Evolutionary conservation across 1,284 basidiomycete genomes (phyloP).

Genomic region (Sanghuangporus sanghuang): DNA sequence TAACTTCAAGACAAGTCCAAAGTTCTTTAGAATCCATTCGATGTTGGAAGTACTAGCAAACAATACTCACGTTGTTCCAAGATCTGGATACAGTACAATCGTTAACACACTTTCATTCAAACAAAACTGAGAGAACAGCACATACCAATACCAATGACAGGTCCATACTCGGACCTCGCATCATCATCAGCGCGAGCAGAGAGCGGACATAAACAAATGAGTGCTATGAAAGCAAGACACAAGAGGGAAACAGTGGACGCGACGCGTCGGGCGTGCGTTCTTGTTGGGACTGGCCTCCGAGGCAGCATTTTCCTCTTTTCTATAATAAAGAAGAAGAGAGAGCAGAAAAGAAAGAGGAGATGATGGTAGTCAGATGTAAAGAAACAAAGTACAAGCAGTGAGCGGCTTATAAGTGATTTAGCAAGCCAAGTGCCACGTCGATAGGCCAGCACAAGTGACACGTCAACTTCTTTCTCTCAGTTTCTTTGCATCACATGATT

Average conservation of each 20-base stretch:
- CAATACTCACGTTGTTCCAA: conserved; percentile 69
- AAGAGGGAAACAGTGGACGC: conserved; percentile 60
- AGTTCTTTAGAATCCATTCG: conserved; percentile 19
- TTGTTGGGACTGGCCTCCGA: conserved; percentile 39
- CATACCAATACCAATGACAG: conserved; percentile 93
- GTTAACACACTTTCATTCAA: neutral
- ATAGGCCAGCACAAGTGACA: neutral
- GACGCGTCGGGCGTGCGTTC: conserved; percentile 47
- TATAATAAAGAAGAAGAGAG: neutral
- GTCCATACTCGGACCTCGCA: conserved; percentile 68
- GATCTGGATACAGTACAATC: conserved; percentile 39
- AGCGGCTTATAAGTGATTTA: neutral
- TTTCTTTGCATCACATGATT: conserved; percentile 5
- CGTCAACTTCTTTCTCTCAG: neutral
- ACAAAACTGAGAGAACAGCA: conserved; percentile 18
- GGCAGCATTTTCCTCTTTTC: conserved; percentile 19
- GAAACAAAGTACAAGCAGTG: neutral
- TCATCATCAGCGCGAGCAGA: conserved; percentile 53
- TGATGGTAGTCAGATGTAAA: neutral
- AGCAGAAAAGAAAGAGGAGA: neutral
- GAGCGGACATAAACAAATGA: conserved; percentile 58
- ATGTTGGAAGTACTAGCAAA: neutral
- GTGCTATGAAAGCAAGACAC: conserved; percentile 58
- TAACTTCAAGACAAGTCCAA: conserved; percentile 40
- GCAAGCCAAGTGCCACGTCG: conserved; percentile 6